Base-by-base conservation (phyloP, 495 filamentous ascomycete genomes). In the Schizothecium vesticola region DNA sequence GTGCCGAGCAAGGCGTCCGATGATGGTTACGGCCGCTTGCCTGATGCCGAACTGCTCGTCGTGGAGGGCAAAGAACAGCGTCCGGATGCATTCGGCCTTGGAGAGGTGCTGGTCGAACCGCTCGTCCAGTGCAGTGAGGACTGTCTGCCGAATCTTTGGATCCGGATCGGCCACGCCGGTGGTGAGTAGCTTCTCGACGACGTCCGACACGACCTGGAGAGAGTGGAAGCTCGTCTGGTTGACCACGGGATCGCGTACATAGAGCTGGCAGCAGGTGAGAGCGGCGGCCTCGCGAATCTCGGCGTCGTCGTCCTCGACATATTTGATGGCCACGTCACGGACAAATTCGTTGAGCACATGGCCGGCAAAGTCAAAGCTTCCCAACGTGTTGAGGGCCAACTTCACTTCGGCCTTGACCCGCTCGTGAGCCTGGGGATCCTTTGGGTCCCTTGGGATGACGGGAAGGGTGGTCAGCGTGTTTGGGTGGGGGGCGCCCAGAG, bases 331-430 rank as follows among this genome's bases (percentile, higher is more conserved):
- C 65, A 98, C 95, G 77, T 99, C 95, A 26, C 95, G 92, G 56
- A 98, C 95, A 69, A 99, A 99, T 73, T 99, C 95, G 71, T 99
- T 99, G 16, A 99, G 79, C 24, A 97, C 90, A 73, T 97, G 91
- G 58, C 94, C 92, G 86, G 29, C 33, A 74, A 99, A 99, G 73
- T 99, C 95, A 73, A 99, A 99, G 73, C 91, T 97, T 3, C 95
- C 95, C 1, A 99, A 82, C 0, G 96, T 98, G 71, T 93, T 92
- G 59, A 99, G 82, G 9, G 95, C 95, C 61, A 98, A 82, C 31
- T 94, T 94, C 70, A 97, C 91, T 75, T 99, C 94, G 1, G 90
- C 81, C 75, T 97, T 94, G 63, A 88, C 86, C 65, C 93, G 90
- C 64, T 91, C 89, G 67, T 87, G 84, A 5, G 83, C 84, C 29